Conservation (phyloP, 2,329 filamentous ascomycete genomes). For the Setomelanomma holmii region DNA sequence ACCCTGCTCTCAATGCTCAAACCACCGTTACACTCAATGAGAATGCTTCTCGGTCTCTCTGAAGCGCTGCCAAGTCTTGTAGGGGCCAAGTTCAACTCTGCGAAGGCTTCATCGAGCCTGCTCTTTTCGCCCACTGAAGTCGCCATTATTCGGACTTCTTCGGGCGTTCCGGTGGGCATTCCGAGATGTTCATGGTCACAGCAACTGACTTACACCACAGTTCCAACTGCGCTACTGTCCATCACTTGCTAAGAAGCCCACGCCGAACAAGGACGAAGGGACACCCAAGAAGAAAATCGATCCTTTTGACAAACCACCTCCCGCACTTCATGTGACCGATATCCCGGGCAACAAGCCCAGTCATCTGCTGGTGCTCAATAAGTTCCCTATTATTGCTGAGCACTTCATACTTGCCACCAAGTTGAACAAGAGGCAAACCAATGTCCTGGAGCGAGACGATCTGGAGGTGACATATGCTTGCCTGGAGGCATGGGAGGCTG, state of each 20-base stretch:
- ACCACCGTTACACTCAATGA: conserved; percentile 15
- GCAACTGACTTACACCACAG: conserved; percentile 50
- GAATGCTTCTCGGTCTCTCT: conserved; percentile 43
- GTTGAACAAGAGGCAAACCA: conserved; percentile 69
- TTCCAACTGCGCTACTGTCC: conserved; percentile 78
- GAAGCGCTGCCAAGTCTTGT: conserved; percentile 47
- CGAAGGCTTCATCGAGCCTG: conserved; percentile 43
- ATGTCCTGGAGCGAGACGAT: conserved; percentile 67
- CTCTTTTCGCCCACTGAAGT: conserved; percentile 52
- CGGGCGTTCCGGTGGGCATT: conserved; percentile 46
- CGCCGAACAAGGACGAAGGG: conserved; percentile 47
- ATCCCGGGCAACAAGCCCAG: conserved; percentile 53
- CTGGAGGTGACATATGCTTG: conserved; percentile 68
- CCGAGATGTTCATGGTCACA: conserved; percentile 1
- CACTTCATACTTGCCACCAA: conserved; percentile 76
- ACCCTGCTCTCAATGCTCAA: neutral
- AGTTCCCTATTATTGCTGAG: conserved; percentile 73
- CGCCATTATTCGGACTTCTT: conserved; percentile 45
- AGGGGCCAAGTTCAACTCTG: conserved; percentile 45
- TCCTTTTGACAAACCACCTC: conserved; percentile 69
- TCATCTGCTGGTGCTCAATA: conserved; percentile 75
- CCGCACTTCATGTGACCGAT: conserved; percentile 62
- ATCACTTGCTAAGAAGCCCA: conserved; percentile 70
- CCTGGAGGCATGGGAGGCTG: conserved; percentile 61
- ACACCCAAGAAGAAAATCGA: conserved; percentile 51